Base-by-base conservation (phyloP, 2,329 filamentous ascomycete genomes). In the Cordyceps javanica region DNA sequence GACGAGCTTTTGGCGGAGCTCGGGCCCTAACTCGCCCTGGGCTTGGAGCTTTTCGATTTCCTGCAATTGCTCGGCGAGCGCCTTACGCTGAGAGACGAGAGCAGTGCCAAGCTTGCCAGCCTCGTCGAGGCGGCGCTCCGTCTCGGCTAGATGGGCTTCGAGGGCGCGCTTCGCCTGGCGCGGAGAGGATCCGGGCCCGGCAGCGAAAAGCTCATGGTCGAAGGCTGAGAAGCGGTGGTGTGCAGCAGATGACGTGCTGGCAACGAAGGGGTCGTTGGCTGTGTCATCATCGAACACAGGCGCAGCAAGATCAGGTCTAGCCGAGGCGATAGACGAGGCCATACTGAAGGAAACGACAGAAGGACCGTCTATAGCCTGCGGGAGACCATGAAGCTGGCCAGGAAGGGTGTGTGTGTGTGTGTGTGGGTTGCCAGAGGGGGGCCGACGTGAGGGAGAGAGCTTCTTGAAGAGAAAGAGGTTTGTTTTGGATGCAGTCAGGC, bases 61-160 rank as follows among this genome's bases (percentile, higher is more conserved):
- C 65, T 87, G 86, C 59, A 99, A 74, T 63, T 89, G 87, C 45
- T 95, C 89, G 44, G 85, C 83, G 59, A 99, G 80, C 62, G 95
- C 87, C 69, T 88, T 88, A 64, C 91, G 88, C 75, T 97, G 94
- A 62, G 92, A 84, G 25, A 97, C 84, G 28, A 99, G 81, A 10
- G 91, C 87, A 25, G 88, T 94, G 62, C 94, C 94, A 41, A 99
- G 76, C 68, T 89, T 91, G 28, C 91, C 94, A 6, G 93, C 90
- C 70, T 97, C 92, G 67, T 95, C 89, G 62, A 99, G 86, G 59
- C 93, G 85, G 59, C 91, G 87, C 67, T 96, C 91, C 1, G 93
- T 97, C 72, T 99, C 94, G 61, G 89, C 86, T 49, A 99, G 81
- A 73, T 97, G 94, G 53, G 92, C 91, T 72, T 96, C 88, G 45